These are phyloP conservation scores for Dictyostelium intermedium DNA, from an alignment of 78 protist species.

Conservation along the genomic window DNA sequence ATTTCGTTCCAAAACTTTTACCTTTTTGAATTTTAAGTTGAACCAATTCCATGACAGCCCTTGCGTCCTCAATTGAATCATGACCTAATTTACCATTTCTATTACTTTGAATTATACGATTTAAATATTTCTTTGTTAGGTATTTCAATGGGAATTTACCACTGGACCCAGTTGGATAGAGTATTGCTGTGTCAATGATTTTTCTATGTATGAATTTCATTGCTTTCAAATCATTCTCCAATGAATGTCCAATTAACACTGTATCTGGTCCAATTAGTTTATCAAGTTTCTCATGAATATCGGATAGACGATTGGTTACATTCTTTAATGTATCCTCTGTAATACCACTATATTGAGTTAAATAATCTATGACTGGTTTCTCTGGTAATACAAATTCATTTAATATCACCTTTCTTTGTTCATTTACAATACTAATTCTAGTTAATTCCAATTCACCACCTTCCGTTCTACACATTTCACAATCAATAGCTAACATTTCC, in stretches of 20 bases:
- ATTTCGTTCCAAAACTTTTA: conserved; percentile 42
- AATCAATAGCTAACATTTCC: conserved; percentile 85
- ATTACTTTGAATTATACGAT: conserved; percentile 40
- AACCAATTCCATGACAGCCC: conserved; percentile 65
- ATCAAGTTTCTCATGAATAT: conserved; percentile 60
- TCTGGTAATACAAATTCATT: conserved; percentile 87
- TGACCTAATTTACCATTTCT: conserved; percentile 20
- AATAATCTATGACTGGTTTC: conserved; percentile 81
- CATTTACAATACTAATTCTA: conserved; percentile 88
- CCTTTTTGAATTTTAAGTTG: conserved; percentile 70
- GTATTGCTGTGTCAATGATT: conserved; percentile 88
- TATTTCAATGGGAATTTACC: conserved; percentile 59
- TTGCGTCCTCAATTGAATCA: conserved; percentile 70
- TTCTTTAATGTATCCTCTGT: conserved; percentile 58
- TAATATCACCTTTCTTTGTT: conserved; percentile 8
- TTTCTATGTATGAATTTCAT: conserved; percentile 74
- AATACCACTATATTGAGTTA: conserved; percentile 90
- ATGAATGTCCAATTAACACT: conserved; percentile 91
- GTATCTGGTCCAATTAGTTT: conserved; percentile 46
- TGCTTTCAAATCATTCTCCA: conserved; percentile 92
- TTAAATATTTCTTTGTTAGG: conserved; percentile 45
- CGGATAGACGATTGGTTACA: conserved; percentile 71
- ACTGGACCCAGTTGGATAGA: conserved; percentile 68
- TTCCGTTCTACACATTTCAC: conserved; percentile 89
- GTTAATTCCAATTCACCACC: conserved; percentile 85